phyloP scores from a whole-genome alignment of 192 early-diverging fungal genomes.

The Dissophora ornata region DNA sequence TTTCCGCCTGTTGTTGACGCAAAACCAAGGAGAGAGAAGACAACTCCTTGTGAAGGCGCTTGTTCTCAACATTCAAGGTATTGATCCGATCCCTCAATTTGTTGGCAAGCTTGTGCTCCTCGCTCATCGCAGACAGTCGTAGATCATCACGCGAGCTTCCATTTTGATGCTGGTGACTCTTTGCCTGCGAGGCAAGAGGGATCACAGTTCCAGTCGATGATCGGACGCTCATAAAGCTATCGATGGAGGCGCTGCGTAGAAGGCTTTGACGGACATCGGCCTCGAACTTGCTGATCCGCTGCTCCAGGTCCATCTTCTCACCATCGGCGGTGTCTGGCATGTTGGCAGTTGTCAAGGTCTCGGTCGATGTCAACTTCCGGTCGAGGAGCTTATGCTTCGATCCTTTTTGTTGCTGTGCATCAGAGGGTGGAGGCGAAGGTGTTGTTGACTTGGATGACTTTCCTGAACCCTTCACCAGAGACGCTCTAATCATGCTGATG shows the following conservation, averaged over 20 bases:
- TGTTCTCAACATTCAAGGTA: constrained; percentile 41
- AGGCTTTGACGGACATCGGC: constrained; percentile 50
- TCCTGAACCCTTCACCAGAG: constrained; percentile 10
- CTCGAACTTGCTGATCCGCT: constrained; percentile 47
- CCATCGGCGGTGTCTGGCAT: constrained; percentile 7
- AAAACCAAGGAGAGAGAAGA: constrained; percentile 23
- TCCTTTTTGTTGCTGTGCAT: constrained; percentile 14
- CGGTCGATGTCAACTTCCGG: constrained; percentile 40
- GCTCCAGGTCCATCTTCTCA: constrained; percentile 44
- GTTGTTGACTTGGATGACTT: constrained; percentile 15
- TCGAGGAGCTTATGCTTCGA: constrained; percentile 28
- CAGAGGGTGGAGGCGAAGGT: constrained; percentile 22
- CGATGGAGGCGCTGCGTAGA: constrained; percentile 26
- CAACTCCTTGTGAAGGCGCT: constrained; percentile 37
- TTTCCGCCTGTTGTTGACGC: constrained; percentile 40
- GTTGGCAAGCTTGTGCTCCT: constrained; percentile 41
- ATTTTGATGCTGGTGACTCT: constrained; percentile 19
- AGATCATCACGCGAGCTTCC: constrained; percentile 31
- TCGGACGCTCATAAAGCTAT: constrained; percentile 41
- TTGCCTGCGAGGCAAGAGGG: constrained; percentile 28
- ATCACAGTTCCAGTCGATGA: constrained; percentile 42
- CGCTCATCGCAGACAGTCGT: constrained; percentile 26
- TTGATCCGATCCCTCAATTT: constrained; percentile 46
- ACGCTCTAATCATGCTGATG: constrained; percentile 22
- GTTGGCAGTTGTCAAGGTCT: constrained; percentile 38